A percentile compares a stretch with the other conserved stretches of the same genome.
phyloP scores from a whole-genome alignment of 176 grass and related monocot genomes.

The Oryza rufipogon region DNA sequence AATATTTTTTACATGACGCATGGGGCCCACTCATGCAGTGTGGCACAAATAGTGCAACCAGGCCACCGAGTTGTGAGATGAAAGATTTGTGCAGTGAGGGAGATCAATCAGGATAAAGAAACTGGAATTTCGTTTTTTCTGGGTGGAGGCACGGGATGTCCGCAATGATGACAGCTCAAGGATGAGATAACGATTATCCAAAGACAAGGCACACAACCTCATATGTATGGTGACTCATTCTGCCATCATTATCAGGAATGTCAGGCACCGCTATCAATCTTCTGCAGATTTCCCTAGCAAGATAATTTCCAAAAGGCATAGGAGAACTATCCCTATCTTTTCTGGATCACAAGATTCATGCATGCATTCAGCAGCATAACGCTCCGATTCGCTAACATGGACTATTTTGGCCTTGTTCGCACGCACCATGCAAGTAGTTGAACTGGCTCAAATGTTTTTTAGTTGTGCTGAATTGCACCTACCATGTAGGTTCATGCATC shows the following conservation, averaged over 20 bases:
- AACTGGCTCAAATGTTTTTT: not conserved
- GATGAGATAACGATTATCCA: not conserved
- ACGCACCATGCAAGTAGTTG: not conserved
- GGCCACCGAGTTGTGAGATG: too few species aligned
- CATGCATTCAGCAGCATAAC: not conserved
- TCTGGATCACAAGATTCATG: too few species aligned
- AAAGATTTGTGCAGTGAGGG: too few species aligned
- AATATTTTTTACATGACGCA: not conserved
- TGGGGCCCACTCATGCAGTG: not conserved
- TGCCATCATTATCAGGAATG: not conserved
- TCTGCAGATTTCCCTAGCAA: not conserved
- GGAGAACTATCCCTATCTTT: not conserved
- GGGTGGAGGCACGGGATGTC: not conserved
- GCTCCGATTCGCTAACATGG: too few species aligned
- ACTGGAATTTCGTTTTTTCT: not conserved
- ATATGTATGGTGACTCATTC: not conserved
- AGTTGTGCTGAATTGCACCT: too few species aligned
- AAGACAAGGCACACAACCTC: not conserved
- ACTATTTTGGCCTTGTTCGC: not conserved
- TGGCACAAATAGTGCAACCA: not conserved
- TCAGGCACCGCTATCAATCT: not conserved
- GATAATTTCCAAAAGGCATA: not conserved
- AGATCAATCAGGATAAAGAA: too few species aligned
- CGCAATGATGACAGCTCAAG: not conserved
- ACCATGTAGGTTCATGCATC: not conserved